Percentiles rank a stretch among this genome's conserved stretches.
Evolutionary conservation across 2,329 filamentous ascomycete genomes (phyloP).

Genomic region (Trichoderma pleuroti): DNA sequence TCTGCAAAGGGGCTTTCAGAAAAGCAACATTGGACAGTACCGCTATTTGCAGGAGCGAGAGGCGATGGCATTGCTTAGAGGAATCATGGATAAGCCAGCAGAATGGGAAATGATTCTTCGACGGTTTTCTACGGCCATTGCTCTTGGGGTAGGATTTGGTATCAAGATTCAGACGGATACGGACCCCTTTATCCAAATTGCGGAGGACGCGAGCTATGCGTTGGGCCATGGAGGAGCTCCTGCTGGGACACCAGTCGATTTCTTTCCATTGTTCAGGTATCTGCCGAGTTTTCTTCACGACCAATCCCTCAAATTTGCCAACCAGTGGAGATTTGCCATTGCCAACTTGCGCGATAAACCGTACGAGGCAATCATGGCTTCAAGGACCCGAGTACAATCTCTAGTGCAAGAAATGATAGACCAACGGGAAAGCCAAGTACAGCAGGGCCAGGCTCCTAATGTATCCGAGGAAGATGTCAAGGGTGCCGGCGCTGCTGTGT

Average conservation of each 20-base stretch:
- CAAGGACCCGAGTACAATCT: slow-evolving; percentile 31
- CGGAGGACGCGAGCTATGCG: slow-evolving; percentile 31
- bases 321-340: slow-evolving; percentile 34
- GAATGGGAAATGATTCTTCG: slow-evolving; percentile 38
- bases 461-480: slow-evolving; percentile 44
- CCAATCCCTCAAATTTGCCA: slow-evolving; percentile 30
- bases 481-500: slow-evolving; percentile 47
- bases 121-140: slow-evolving; percentile 40
- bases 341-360: slow-evolving; percentile 43
- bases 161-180: slow-evolving; percentile 35
- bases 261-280: slow-evolving; percentile 44
- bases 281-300: slow-evolving; percentile 39
- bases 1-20: slow-evolving; percentile 43
- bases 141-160: slow-evolving; percentile 44
- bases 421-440: slow-evolving; percentile 25
- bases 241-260: slow-evolving; percentile 42
- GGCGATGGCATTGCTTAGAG: slow-evolving; percentile 29
- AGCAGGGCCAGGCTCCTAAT: slow-evolving; percentile 31
- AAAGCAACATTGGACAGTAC: slow-evolving; percentile 35
- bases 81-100: slow-evolving; percentile 31
- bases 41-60: slow-evolving; percentile 36
- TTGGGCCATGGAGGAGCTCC: slow-evolving; percentile 31
- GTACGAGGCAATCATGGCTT: slow-evolving; percentile 35
- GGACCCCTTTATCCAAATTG: slow-evolving; percentile 41
- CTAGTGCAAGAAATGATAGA: slow-evolving; percentile 29